Conservation (phyloP, 2,329 filamentous ascomycete species). For the Colletotrichum eleusines region DNA sequence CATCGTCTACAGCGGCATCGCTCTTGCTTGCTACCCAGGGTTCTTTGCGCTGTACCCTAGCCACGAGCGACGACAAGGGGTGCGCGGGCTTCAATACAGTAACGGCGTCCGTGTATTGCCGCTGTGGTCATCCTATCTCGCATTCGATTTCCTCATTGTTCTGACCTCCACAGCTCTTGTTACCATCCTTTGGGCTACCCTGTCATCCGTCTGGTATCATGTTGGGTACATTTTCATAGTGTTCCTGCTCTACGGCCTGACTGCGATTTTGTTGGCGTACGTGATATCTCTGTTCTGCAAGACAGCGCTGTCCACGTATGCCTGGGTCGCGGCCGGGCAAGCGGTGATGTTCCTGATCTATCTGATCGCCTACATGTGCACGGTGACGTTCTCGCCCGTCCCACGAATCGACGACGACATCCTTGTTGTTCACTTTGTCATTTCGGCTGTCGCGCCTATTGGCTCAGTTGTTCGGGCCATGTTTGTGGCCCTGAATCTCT, state of each 20-base stretch:
- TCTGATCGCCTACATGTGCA: slow-evolving; percentile 77
- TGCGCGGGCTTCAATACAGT: slow-evolving; percentile 89
- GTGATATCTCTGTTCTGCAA: slow-evolving; percentile 83
- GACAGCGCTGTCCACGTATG: slow-evolving; percentile 86
- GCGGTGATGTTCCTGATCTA: slow-evolving; percentile 79
- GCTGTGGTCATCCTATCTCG: slow-evolving; percentile 85
- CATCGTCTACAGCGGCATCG: slow-evolving; percentile 84
- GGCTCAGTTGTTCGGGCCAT: slow-evolving; percentile 80
- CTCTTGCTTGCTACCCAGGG: slow-evolving; percentile 81
- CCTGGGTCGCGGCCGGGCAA: slow-evolving; percentile 82
- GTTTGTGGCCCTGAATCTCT: slow-evolving; percentile 84
- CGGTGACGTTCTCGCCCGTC: slow-evolving; percentile 72
- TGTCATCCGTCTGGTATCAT: slow-evolving; percentile 78
- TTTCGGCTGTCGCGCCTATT: slow-evolving; percentile 81
- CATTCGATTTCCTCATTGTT: slow-evolving; percentile 84
- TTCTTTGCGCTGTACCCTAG: slow-evolving; percentile 93
- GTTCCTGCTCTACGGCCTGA: slow-evolving; percentile 72
- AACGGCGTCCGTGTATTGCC: slow-evolving; percentile 88
- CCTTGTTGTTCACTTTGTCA: slow-evolving; percentile 78
- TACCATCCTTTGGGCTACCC: slow-evolving; percentile 75
- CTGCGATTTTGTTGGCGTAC: slow-evolving; percentile 82
- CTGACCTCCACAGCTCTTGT: slow-evolving; percentile 74
- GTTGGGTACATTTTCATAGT: slow-evolving; percentile 86
- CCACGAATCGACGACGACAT: slow-evolving; percentile 76
- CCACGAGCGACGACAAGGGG: slow-evolving; percentile 81